phyloP scores from a whole-genome alignment of 305 asterid species.

The Fraxinus paxiana region DNA sequence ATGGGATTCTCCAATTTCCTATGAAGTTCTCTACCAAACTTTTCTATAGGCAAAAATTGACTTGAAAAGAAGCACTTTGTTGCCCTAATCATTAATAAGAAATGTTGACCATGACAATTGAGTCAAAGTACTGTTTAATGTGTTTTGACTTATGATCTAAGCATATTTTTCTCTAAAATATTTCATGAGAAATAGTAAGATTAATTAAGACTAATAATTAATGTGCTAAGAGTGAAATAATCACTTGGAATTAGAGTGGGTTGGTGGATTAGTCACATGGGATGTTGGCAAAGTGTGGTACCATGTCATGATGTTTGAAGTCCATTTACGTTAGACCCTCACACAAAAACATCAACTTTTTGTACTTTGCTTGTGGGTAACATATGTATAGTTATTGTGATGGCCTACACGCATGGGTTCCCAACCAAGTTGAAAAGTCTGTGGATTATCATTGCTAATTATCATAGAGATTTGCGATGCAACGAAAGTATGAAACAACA shows the following conservation, averaged over 20 bases:
- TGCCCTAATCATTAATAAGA: background rate
- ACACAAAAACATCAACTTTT: conserved; percentile 1
- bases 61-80: background rate
- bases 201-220: background rate
- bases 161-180: background rate
- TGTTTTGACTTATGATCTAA: background rate
- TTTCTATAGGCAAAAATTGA: background rate
- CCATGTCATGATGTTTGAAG: conserved; percentile 23
- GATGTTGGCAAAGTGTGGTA: conserved; percentile 41
- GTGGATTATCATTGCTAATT: background rate
- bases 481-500: background rate
- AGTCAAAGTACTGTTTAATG: background rate
- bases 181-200: background rate
- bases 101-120: background rate
- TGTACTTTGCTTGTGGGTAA: conserved; percentile 46
- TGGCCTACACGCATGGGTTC: conserved; percentile 40
- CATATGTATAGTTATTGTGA: conserved; percentile 29
- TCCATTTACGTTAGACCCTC: conserved; percentile 14
- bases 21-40: background rate
- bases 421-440: background rate
- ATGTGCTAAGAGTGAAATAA: background rate
- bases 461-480: background rate
- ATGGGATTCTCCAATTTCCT: background rate
- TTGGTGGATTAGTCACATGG: conserved; percentile 38
- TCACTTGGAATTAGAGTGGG: background rate